A percentile compares a stretch with the other conserved stretches of the same genome.
Evolutionary conservation across 1,284 basidiomycete genomes (phyloP).

Genomic region (Fistulina hepatica): DNA sequence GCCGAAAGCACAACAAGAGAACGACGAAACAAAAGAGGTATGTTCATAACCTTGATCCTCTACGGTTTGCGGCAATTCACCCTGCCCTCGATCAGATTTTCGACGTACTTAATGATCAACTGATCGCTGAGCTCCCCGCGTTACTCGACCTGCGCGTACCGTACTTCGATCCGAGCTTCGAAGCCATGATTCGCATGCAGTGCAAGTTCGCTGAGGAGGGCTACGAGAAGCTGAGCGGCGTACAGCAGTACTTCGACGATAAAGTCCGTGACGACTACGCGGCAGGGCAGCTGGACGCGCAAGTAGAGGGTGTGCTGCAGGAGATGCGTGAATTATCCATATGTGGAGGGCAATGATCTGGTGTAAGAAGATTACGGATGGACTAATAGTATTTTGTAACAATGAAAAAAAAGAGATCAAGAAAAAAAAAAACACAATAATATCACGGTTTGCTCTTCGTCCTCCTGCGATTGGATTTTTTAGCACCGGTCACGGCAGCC

Average conservation of each 20-base stretch:
- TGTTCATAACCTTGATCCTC: background rate
- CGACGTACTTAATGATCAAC: conserved; percentile 85
- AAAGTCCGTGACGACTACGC: conserved; percentile 94
- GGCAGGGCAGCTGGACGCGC: conserved; percentile 88
- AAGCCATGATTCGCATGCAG: conserved; percentile 98
- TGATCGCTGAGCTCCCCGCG: conserved; percentile 85
- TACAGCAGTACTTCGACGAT: conserved; percentile 85
- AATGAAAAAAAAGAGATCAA: too few relatives aligned
- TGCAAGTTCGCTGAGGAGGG: conserved; percentile 95
- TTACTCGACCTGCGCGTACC: conserved; percentile 92
- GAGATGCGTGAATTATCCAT: conserved; percentile 97
- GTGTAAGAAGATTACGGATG: too few relatives aligned
- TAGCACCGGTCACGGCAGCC: too few relatives aligned
- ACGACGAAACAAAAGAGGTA: conserved; percentile 88
- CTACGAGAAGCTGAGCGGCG: conserved; percentile 94
- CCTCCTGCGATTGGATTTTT: too few relatives aligned
- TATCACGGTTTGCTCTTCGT: too few relatives aligned
- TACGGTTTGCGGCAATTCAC: background rate
- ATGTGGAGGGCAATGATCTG: conserved; percentile 48
- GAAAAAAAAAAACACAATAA: too few relatives aligned
- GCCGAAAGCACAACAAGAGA: conserved; percentile 83
- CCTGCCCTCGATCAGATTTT: conserved; percentile 30
- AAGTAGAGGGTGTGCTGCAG: conserved; percentile 89
- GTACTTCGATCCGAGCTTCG: conserved; percentile 97
- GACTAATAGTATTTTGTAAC: too few relatives aligned